Conservation (phyloP, 2,329 filamentous ascomycete species). For the Pyrenophora tritici-repentis region DNA sequence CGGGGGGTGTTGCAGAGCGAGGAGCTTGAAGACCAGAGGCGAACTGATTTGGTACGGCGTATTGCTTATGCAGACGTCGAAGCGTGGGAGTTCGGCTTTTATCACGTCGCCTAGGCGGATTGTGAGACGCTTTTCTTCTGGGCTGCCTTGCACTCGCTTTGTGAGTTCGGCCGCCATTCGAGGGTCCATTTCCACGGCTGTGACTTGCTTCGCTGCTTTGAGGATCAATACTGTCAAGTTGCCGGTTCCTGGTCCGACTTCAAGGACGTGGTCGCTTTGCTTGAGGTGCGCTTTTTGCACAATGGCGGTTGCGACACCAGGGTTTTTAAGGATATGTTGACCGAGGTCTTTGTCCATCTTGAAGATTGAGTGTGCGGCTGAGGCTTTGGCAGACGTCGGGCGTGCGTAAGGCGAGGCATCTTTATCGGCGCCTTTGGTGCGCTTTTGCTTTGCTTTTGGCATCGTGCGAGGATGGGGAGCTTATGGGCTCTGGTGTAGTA, state of each 20-base stretch:
- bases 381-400: conserved; percentile 51
- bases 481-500: background rate
- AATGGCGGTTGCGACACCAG: conserved; percentile 79
- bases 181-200: conserved; percentile 91
- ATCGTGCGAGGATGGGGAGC: conserved; percentile 36
- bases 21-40: conserved; percentile 87
- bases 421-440: conserved; percentile 30
- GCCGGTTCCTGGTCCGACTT: conserved; percentile 88
- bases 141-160: conserved; percentile 89
- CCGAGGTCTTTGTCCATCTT: conserved; percentile 95
- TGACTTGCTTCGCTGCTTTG: conserved; percentile 80
- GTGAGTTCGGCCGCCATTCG: conserved; percentile 95
- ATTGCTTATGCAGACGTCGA: conserved; percentile 81
- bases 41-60: conserved; percentile 83
- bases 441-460: conserved; percentile 53
- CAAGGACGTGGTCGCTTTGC: conserved; percentile 83
- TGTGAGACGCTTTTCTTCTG: conserved; percentile 76
- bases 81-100: conserved; percentile 77
- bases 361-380: conserved; percentile 80
- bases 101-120: conserved; percentile 91
- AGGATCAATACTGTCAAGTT: conserved; percentile 85
- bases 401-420: conserved; percentile 53
- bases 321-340: conserved; percentile 91
- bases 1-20: conserved; percentile 80
- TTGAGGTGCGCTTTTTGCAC: conserved; percentile 88